These are phyloP conservation scores for Heracleum sosnowskyi DNA, from an alignment of 129 eudicot species.

Conservation along the genomic window DNA sequence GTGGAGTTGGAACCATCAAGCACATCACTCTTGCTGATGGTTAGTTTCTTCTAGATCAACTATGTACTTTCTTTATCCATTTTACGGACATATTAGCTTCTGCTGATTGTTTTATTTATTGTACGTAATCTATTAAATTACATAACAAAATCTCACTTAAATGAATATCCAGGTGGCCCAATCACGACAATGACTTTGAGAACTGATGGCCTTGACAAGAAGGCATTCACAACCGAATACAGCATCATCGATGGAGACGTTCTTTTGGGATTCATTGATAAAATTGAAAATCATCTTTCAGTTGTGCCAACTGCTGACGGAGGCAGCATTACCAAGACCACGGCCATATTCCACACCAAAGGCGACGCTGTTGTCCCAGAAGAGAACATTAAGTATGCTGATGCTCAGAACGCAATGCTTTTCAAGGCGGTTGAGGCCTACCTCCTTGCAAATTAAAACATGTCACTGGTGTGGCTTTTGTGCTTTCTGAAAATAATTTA, in stretches of 20 bases:
- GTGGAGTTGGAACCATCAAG: conserved; percentile 19
- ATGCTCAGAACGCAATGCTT: background rate
- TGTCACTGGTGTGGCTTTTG: no score
- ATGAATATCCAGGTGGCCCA: background rate
- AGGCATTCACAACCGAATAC: background rate
- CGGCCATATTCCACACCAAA: background rate
- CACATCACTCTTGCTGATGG: conserved; percentile 10
- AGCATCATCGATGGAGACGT: background rate
- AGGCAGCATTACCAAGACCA: background rate
- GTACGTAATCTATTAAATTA: no score
- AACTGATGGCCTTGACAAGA: background rate
- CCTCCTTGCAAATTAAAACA: background rate
- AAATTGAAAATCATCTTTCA: background rate
- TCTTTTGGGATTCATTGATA: background rate
- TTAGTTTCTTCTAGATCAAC: background rate
- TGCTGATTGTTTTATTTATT: background rate
- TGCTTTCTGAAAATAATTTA: no score
- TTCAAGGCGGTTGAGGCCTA: background rate
- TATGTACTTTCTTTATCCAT: no score
- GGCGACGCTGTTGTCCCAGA: background rate
- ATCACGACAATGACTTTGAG: background rate
- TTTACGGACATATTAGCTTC: no score
- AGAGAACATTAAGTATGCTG: background rate
- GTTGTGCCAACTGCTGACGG: background rate
- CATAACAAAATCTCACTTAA: no score